These are phyloP conservation scores for Lignosus rhinocerotis DNA, from an alignment of 1,284 basidiomycete species.

Conservation along the genomic window DNA sequence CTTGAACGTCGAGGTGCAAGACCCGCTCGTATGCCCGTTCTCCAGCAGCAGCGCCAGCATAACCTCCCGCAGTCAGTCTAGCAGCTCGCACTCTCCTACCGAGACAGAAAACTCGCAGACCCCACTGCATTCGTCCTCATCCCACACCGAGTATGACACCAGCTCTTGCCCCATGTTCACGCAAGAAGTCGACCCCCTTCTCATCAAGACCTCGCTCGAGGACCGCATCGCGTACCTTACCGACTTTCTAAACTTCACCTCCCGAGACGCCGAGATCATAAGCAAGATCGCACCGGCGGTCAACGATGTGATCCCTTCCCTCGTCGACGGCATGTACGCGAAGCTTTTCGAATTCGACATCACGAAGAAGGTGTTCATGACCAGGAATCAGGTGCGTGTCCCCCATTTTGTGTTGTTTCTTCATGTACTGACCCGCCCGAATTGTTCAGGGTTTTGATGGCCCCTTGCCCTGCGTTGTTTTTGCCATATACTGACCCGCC, in stretches of 20 bases:
- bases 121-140: slow-evolving; percentile 21
- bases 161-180: slow-evolving; percentile 31
- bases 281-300: slow-evolving; percentile 43
- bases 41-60: not conserved
- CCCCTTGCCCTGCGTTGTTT: slow-evolving; percentile 24
- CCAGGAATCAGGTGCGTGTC: slow-evolving; percentile 34
- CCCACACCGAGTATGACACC: slow-evolving; percentile 19
- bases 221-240: slow-evolving; percentile 43
- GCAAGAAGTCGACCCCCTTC: slow-evolving; percentile 34
- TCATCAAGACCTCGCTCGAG: slow-evolving; percentile 34
- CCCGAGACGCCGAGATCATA: slow-evolving; percentile 42
- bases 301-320: slow-evolving; percentile 41
- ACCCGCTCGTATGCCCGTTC: slow-evolving; percentile 24
- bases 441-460: slow-evolving; percentile 37
- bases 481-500: not conserved
- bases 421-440: not conserved
- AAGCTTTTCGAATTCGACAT: slow-evolving; percentile 51
- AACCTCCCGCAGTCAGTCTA: slow-evolving; percentile 13
- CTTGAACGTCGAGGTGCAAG: slow-evolving; percentile 7
- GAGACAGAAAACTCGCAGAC: slow-evolving; percentile 24
- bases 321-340: slow-evolving; percentile 48
- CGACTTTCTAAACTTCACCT: slow-evolving; percentile 46
- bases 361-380: slow-evolving; percentile 44
- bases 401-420: not conserved
- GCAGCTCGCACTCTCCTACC: slow-evolving; percentile 15